These are phyloP conservation scores for Komagataella pseudopastoris DNA, from an alignment of 805 yeast species.

Conservation along the genomic window DNA sequence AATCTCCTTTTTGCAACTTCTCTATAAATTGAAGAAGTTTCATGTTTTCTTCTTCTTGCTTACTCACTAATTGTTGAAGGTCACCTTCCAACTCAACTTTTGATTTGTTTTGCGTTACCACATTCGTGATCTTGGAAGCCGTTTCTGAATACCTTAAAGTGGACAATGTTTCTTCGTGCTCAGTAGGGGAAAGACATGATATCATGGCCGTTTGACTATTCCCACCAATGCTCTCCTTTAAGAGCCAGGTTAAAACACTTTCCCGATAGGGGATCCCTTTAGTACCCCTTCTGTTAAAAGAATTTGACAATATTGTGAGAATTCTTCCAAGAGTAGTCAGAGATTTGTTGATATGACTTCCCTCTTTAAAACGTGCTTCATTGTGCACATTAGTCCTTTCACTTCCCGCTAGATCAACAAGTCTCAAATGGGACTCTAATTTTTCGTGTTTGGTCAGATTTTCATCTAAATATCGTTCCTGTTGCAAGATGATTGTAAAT, in stretches of 20 bases:
- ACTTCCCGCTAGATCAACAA: conserved; percentile 76
- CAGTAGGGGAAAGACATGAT: conserved; percentile 73
- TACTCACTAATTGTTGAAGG: neutral
- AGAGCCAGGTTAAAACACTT: conserved; percentile 59
- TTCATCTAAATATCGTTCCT: conserved; percentile 29
- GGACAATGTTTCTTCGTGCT: conserved; percentile 64
- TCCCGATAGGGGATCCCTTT: conserved; percentile 59
- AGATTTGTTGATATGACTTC: conserved; percentile 66
- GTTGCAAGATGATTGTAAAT: conserved; percentile 47
- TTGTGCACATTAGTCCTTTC: conserved; percentile 53
- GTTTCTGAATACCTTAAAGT: conserved; percentile 70
- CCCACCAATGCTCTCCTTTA: conserved; percentile 68
- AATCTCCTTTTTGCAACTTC: neutral
- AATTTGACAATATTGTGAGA: conserved; percentile 32
- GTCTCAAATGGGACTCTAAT: conserved; percentile 39
- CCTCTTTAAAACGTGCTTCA: conserved; percentile 55
- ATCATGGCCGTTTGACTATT: conserved; percentile 79
- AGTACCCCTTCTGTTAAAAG: conserved; percentile 1
- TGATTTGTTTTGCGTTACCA: conserved; percentile 32
- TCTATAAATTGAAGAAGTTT: neutral
- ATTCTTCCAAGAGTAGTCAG: conserved; percentile 70
- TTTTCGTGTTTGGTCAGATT: conserved; percentile 29
- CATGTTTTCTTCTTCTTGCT: neutral
- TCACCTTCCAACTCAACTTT: neutral
- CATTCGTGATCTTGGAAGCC: conserved; percentile 55